phyloP scores from a whole-genome alignment of 306 rosid genomes.

The Quercus parvula region DNA sequence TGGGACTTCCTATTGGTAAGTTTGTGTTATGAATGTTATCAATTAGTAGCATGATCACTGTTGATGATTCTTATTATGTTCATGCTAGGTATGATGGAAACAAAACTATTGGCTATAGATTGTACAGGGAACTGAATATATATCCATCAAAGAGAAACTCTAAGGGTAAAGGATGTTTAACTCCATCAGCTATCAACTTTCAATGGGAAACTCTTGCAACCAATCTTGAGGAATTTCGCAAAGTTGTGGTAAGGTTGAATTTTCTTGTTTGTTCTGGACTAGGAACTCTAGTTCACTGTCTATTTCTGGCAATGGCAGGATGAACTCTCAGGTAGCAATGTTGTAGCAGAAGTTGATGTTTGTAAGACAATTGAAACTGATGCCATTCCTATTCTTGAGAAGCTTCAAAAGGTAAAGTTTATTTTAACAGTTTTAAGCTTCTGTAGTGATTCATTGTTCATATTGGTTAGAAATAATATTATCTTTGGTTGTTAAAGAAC shows the following conservation, averaged over 20 bases:
- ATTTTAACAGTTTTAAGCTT: conserved; percentile 9
- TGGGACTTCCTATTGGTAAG: conserved; percentile 68
- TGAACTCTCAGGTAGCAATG: conserved; percentile 53
- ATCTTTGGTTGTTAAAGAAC: conserved; percentile 41
- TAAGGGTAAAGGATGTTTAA: conserved; percentile 23
- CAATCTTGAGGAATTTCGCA: conserved; percentile 59
- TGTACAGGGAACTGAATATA: conserved; percentile 52
- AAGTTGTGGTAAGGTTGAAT: conserved; percentile 53
- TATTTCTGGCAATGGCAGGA: conserved; percentile 54
- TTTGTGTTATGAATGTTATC: conserved; percentile 1
- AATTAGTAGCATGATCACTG: conserved; percentile 6
- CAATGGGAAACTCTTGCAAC: conserved; percentile 90
- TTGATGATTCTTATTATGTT: conserved; percentile 18
- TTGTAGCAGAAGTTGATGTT: conserved; percentile 37
- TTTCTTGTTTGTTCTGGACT: conserved; percentile 2
- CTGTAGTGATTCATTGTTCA: neutral
- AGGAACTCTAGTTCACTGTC: conserved; percentile 4
- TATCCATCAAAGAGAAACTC: conserved; percentile 37
- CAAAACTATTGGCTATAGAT: conserved; percentile 48
- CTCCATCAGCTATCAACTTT: conserved; percentile 40
- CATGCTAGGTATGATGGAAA: conserved; percentile 80
- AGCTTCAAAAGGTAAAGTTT: conserved; percentile 49
- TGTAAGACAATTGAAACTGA: conserved; percentile 54
- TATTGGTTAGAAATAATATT: neutral
- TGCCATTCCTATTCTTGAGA: conserved; percentile 70